Base-by-base conservation (phyloP, 345 rosid species). In the Mangifera indica region DNA sequence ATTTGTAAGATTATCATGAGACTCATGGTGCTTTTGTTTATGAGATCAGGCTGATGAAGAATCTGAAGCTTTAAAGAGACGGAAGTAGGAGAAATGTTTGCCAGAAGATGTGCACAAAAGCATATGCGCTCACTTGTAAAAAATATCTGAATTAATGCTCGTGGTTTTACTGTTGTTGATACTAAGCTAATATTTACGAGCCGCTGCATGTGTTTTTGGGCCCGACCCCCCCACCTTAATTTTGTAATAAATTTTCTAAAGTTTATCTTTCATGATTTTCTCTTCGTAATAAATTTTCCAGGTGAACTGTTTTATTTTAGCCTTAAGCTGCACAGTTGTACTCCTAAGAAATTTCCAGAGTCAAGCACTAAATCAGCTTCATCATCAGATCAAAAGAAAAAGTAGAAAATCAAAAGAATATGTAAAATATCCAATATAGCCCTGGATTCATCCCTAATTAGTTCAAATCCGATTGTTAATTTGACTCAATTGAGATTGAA, bases 41-140 rank as follows among this genome's bases (percentile, higher is more conserved):
- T 79, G 32, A 67, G 71, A 24, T 9, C 82, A 92, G 93, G 89
- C 60, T 83, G 25, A 63, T 85, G 87, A 86, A 81, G 84, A 90
- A 90, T 84, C 82, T 86, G 60, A 84, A 74, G 83, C 83, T 84
- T 81, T 77, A 82, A 67, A 75, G 72, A 85, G 68, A 60, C 40
- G 67, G 52, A 44, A 46, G 15, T 24, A 3, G 20, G 34, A 18
- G 65, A 17, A 15, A 32, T 51, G 22, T 24, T n/a, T 40, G 59
- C 60, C 61, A 60, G 70, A 71, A 70, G 51, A 59, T 56, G 22
- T 62, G 25, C 54, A 48, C 34, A 69, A 53, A 51, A 44, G 64
- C 24, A 64, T 49, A 63, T 63, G 66, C 53, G 67, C 24, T n/a
- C 10, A 63, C 15, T 11, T n/a, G 14, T 37, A 29, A 6, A 48